These are phyloP conservation scores for Solanum aculeatissimum DNA, from an alignment of 305 asterid species.

Conservation along the genomic window DNA sequence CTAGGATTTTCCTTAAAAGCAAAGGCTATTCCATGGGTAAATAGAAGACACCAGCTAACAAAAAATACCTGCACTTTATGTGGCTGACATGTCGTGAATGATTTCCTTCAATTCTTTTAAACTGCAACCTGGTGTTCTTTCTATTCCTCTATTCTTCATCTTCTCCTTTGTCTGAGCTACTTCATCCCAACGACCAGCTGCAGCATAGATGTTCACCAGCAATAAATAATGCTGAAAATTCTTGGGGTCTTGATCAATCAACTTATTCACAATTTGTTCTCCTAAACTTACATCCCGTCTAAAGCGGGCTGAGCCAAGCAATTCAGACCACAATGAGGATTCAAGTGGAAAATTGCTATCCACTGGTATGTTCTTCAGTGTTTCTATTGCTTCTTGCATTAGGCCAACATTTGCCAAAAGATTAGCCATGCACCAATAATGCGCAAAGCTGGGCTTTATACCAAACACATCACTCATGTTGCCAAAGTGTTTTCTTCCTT, in stretches of 20 bases:
- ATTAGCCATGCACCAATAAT: slow-evolving; percentile 82
- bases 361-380: slow-evolving; percentile 27
- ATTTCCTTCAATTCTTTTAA: slow-evolving; percentile 53
- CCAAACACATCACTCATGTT: slow-evolving; percentile 36
- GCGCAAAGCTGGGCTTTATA: slow-evolving; percentile 51
- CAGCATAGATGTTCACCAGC: slow-evolving; percentile 53
- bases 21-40: neutral
- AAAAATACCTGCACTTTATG: neutral
- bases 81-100: slow-evolving; percentile 16
- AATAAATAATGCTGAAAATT: slow-evolving; percentile 35
- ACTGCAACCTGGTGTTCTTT: slow-evolving; percentile 28
- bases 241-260: slow-evolving; percentile 54
- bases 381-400: slow-evolving; percentile 41
- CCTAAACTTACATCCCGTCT: slow-evolving; percentile 30
- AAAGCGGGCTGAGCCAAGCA: slow-evolving; percentile 51
- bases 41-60: neutral
- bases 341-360: slow-evolving; percentile 27
- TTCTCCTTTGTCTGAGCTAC: slow-evolving; percentile 32
- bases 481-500: slow-evolving; percentile 32
- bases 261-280: slow-evolving; percentile 38
- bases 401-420: slow-evolving; percentile 45
- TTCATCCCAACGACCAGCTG: slow-evolving; percentile 59
- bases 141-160: slow-evolving; percentile 47
- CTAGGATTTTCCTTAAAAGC: neutral
- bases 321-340: slow-evolving; percentile 41